Conservation (phyloP, 2,329 filamentous ascomycete genomes). For the Juglanconis oblonga region DNA sequence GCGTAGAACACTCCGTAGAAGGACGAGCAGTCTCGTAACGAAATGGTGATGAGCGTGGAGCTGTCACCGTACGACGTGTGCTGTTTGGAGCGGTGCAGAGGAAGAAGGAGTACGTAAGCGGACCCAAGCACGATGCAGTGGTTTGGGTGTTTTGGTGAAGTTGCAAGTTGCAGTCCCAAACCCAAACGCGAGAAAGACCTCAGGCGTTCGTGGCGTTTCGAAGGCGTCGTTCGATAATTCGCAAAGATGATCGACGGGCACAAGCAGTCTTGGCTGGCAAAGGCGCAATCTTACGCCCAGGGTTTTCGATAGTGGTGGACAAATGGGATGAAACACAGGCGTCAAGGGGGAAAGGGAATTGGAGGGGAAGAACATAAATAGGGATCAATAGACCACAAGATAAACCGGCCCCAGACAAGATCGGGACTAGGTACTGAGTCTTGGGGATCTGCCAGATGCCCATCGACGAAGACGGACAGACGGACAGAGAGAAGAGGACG, state of each 20-base stretch:
- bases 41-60: conserved; percentile 16
- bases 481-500: too few relatives aligned
- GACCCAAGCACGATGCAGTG: not conserved
- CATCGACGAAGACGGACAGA: too few relatives aligned
- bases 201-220: not conserved
- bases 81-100: not conserved
- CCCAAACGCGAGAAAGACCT: not conserved
- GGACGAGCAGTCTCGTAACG: not conserved
- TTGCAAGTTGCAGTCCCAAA: not conserved
- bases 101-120: too few relatives aligned
- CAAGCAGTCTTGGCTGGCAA: not conserved
- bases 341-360: too few relatives aligned
- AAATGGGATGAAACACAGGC: not conserved
- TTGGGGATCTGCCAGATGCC: too few relatives aligned
- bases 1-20: not conserved
- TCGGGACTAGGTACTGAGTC: too few relatives aligned
- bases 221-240: not conserved
- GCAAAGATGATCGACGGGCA: not conserved
- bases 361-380: not conserved
- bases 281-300: not conserved
- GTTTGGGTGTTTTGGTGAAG: not conserved
- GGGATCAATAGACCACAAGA: not conserved
- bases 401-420: not conserved
- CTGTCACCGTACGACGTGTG: not conserved
- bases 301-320: not conserved